Conservation (phyloP, 225 moss, liverwort and hornwort species). For the Climacium dendroides region DNA sequence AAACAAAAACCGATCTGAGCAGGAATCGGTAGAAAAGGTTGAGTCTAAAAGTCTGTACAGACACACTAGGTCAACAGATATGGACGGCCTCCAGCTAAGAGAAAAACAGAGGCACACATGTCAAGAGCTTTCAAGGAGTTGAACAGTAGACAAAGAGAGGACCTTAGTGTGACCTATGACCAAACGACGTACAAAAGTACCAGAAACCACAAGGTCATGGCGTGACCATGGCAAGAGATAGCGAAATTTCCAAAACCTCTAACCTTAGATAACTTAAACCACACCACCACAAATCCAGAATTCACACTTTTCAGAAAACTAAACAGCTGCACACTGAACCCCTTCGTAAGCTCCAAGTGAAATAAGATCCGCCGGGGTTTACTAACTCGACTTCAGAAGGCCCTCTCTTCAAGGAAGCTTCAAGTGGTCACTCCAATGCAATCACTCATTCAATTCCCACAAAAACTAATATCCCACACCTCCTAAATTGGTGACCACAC, state of each 20-base stretch:
- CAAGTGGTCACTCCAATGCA: background rate
- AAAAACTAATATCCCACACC: background rate
- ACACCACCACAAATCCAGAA: background rate
- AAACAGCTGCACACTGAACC: background rate
- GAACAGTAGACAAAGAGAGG: background rate
- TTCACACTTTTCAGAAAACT: background rate
- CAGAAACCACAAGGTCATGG: background rate
- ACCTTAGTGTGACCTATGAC: background rate
- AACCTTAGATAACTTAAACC: background rate
- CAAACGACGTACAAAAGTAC: background rate
- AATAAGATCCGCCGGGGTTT: background rate
- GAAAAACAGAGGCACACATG: background rate
- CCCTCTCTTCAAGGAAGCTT: background rate
- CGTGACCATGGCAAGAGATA: background rate
- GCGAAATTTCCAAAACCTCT: background rate
- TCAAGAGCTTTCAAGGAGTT: background rate
- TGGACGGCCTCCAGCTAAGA: background rate
- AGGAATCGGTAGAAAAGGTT: background rate
- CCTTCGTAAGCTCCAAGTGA: background rate
- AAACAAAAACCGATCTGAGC: background rate
- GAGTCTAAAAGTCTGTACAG: background rate
- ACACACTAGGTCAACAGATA: background rate
- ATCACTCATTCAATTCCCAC: background rate
- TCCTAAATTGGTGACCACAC: background rate
- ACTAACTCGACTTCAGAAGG: background rate